These are phyloP conservation scores for Pythium brachiatum DNA, from an alignment of 352 stramenopile genomes.

Conservation along the genomic window DNA sequence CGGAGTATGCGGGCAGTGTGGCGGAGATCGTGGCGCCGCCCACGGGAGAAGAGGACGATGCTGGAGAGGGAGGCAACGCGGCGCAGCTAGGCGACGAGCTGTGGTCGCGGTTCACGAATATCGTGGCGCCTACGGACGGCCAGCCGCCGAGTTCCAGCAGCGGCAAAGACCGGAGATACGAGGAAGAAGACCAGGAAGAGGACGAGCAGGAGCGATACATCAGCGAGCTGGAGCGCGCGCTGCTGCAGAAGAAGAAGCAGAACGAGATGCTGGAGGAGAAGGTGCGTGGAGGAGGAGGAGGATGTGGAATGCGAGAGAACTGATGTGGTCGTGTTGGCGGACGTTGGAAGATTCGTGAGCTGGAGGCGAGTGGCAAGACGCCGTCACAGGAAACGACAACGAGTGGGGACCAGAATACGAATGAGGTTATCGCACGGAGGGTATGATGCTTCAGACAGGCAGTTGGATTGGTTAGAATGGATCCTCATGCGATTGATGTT, in stretches of 20 bases:
- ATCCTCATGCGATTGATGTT: not conserved
- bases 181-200: conserved; percentile 29
- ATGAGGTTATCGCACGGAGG: conserved; percentile 14
- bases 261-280: conserved; percentile 56
- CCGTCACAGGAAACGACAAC: not conserved
- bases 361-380: conserved; percentile 21
- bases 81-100: conserved; percentile 20
- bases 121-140: conserved; percentile 7
- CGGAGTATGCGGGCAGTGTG: conserved; percentile 50
- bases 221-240: conserved; percentile 62
- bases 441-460: not conserved
- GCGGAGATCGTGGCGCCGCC: conserved; percentile 71
- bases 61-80: not conserved
- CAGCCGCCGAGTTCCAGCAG: not conserved
- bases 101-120: conserved; percentile 22
- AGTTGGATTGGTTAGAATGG: no score
- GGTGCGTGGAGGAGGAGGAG: conserved; percentile 27
- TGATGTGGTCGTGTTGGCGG: not conserved
- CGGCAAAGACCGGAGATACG: not conserved
- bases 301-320: no score
- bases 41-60: conserved; percentile 25
- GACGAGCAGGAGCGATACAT: conserved; percentile 82
- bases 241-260: conserved; percentile 75
- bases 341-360: conserved; percentile 15
- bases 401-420: not conserved